phyloP scores from a whole-genome alignment of 495 filamentous ascomycete genomes.

The Penicillium subrubescens region DNA sequence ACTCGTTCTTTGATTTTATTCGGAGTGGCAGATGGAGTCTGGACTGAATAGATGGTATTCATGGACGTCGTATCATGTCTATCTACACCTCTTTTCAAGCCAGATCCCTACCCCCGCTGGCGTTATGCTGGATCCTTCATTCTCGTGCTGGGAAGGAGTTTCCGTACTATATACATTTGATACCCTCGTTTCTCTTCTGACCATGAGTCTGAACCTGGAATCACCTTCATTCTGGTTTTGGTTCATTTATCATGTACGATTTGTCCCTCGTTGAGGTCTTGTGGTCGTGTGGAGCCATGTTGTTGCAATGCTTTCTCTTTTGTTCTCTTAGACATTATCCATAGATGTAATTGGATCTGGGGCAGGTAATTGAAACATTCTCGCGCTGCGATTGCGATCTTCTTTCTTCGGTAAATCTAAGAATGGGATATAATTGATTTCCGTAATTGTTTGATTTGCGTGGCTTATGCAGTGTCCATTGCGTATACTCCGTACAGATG shows the following conservation, averaged over 20 bases:
- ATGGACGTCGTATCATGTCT: not conserved
- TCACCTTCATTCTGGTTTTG: slow-evolving; percentile 1
- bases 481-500: not conserved
- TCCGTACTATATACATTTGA: slow-evolving; percentile 19
- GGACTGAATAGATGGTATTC: not conserved
- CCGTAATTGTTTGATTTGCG: not conserved
- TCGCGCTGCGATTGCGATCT: not conserved
- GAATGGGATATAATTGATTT: not conserved
- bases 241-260: slow-evolving; percentile 14
- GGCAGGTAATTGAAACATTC: not conserved
- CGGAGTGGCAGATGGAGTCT: not conserved
- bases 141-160: slow-evolving; percentile 5
- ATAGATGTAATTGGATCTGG: slow-evolving; percentile 11
- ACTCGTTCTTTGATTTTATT: slow-evolving; percentile 2
- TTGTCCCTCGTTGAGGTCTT: slow-evolving; percentile 11
- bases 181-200: slow-evolving; percentile 23
- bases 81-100: not conserved
- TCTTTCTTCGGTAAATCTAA: not conserved
- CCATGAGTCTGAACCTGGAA: not conserved
- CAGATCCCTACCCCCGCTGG: not conserved
- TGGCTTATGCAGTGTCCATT: not conserved
- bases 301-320: not conserved
- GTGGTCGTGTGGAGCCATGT: not conserved
- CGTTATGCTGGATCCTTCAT: slow-evolving; percentile 5
- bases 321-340: slow-evolving; percentile 6